Evolutionary conservation across 441 rosid genomes (phyloP).

Genomic region (Melastoma candidum): DNA sequence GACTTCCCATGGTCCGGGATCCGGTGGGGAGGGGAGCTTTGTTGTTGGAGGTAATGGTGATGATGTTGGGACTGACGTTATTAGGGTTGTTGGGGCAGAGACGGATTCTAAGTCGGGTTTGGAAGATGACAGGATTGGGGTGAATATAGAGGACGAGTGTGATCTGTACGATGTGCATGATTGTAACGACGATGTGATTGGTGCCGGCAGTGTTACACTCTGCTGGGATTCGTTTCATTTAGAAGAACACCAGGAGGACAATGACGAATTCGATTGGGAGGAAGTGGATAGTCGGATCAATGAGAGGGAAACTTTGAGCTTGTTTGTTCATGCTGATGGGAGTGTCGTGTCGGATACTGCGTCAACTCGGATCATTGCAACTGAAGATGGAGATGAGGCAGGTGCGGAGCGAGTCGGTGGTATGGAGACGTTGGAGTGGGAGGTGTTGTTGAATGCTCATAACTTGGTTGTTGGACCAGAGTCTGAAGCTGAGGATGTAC

Average conservation of each 20-base stretch:
- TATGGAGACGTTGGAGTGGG: constrained; percentile 58
- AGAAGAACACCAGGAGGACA: constrained; percentile 44
- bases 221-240: constrained; percentile 64
- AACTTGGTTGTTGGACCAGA: constrained; percentile 44
- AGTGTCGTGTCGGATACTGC: constrained; percentile 42
- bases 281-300: constrained; percentile 61
- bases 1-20: constrained; percentile 18
- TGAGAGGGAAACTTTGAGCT: constrained; percentile 57
- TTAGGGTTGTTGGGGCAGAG: constrained; percentile 29
- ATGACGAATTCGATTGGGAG: constrained; percentile 92
- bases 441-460: constrained; percentile 55
- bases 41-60: constrained; percentile 12
- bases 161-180: constrained; percentile 12
- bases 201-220: constrained; percentile 36
- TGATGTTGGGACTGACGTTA: constrained; percentile 3
- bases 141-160: constrained; percentile 43
- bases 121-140: constrained; percentile 25
- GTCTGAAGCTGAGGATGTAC: constrained; percentile 27
- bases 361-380: constrained; percentile 32
- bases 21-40: constrained; percentile 25
- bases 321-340: constrained; percentile 39
- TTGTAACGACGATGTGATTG: constrained; percentile 32
- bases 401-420: constrained; percentile 37
- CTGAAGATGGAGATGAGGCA: constrained; percentile 26
- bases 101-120: constrained; percentile 43